These are phyloP conservation scores for Melocanna baccifera DNA, from an alignment of 176 grass and related monocot species.

Conservation along the genomic window DNA sequence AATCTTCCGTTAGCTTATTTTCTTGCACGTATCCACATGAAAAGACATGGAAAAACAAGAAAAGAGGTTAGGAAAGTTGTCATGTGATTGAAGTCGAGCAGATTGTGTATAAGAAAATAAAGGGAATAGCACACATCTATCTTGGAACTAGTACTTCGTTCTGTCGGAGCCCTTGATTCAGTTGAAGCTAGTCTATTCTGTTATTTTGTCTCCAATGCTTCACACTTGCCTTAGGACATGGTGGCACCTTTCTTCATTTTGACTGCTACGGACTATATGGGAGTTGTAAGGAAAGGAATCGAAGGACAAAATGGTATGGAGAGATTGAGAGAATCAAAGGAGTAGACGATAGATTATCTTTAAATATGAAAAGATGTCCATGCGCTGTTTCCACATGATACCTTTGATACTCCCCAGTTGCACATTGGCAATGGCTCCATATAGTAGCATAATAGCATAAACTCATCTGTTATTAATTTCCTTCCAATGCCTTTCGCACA, in stretches of 20 bases:
- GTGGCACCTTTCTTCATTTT: conserved; percentile 8
- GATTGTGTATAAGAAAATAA: background rate
- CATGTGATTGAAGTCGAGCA: background rate
- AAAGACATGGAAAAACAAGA: background rate
- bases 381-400: background rate
- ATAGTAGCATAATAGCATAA: background rate
- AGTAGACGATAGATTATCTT: background rate
- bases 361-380: background rate
- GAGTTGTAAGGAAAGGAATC: background rate
- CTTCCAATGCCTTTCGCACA: background rate
- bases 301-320: conserved; percentile 6
- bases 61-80: background rate
- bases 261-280: background rate
- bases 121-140: background rate
- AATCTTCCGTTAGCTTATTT: conserved; percentile 18
- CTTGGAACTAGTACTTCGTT: background rate
- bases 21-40: conserved; percentile 4
- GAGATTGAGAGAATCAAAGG: conserved; percentile 8
- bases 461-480: background rate
- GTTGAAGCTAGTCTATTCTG: background rate
- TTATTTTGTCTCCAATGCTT: background rate
- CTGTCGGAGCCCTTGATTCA: background rate
- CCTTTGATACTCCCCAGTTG: background rate
- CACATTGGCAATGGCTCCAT: background rate
- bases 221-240: background rate